Base-by-base conservation (phyloP, 495 filamentous ascomycete species). In the Aspergillus ellipticus region DNA sequence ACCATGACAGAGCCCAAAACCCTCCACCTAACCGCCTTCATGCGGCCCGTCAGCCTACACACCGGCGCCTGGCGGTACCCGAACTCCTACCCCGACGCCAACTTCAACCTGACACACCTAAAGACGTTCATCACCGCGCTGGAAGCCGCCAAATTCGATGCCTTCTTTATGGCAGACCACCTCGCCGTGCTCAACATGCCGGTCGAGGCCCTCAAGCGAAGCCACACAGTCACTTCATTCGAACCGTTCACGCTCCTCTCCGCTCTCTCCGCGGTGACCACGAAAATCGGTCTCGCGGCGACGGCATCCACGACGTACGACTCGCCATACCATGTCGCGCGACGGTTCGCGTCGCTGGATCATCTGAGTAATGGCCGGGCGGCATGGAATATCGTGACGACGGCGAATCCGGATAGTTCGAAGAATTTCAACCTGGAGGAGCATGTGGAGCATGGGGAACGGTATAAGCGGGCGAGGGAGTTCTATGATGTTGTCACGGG, bases 231-330 rank as follows among this genome's bases (percentile, higher is more conserved):
- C 7, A 83, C 80, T 6, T 84, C 81, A 35, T 71, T 76, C 48
- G 74, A 74, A 16, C 72, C 66, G 6, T 80, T 80, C 57, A 80
- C 76, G 4, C 65, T 79, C 1, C 74, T 80, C 57, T 76, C 76
- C 1, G 78, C 75, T 6, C 58, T 80, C 0, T 76, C 75, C 0
- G 61, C 71, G 2, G 72, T 78, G 6, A 80, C 75, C 0, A 60
- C 71, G 3, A 78, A 75, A 54, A 80, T 80, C 29, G 75, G 76
- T 9, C 73, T 80, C n/a, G 71, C 71, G 0, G 71, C 71, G 0
- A 88, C 89, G 17, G 70, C 82, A 2, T 81, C 79, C 13, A 86
- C 71, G 1, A 86, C 82, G 0, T 87, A 86, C 57, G 85, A 87
- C 53, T 74, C 79, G 42, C 84, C 85, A 3, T 88, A 85, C 56